These are phyloP conservation scores for Aspergillus transmontanensis DNA, from an alignment of 2,329 filamentous ascomycete genomes.

Conservation along the genomic window DNA sequence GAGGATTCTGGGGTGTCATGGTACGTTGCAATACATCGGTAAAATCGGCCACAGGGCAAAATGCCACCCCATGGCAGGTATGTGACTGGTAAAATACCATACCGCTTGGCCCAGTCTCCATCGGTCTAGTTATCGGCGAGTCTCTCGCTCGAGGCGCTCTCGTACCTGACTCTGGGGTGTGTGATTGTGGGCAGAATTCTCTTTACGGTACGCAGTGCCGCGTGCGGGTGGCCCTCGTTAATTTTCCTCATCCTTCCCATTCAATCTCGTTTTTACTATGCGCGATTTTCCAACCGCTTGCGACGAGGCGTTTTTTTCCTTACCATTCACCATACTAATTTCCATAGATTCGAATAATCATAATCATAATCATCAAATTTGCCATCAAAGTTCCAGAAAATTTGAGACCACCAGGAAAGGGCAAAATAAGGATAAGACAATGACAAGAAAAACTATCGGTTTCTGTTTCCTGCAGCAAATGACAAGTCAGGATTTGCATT, in stretches of 20 bases:
- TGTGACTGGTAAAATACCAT: background rate
- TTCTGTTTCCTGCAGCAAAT: background rate
- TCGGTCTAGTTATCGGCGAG: background rate
- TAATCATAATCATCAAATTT: constrained; percentile 11
- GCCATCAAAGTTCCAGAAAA: constrained; percentile 2
- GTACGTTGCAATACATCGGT: constrained; percentile 7
- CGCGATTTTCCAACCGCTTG: constrained; percentile 28
- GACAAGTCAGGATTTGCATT: background rate
- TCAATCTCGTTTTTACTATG: constrained; percentile 24
- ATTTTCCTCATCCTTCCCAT: constrained; percentile 20
- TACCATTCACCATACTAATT: background rate
- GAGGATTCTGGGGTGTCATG: constrained; percentile 7
- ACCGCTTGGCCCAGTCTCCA: constrained; percentile 1
- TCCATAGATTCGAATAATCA: constrained; percentile 16
- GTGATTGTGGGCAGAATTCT: background rate
- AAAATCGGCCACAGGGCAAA: constrained; percentile 1
- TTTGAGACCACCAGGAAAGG: background rate
- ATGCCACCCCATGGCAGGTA: background rate
- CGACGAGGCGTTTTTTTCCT: constrained; percentile 12
- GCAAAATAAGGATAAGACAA: constrained; percentile 11
- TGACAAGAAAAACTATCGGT: constrained; percentile 11
- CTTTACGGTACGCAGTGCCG: constrained; percentile 21
- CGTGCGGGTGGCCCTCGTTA: constrained; percentile 26
- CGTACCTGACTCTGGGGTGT: background rate
- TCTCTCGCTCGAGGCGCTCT: background rate